Conservation (phyloP, 129 eudicot species). For the Solidago caesia region DNA sequence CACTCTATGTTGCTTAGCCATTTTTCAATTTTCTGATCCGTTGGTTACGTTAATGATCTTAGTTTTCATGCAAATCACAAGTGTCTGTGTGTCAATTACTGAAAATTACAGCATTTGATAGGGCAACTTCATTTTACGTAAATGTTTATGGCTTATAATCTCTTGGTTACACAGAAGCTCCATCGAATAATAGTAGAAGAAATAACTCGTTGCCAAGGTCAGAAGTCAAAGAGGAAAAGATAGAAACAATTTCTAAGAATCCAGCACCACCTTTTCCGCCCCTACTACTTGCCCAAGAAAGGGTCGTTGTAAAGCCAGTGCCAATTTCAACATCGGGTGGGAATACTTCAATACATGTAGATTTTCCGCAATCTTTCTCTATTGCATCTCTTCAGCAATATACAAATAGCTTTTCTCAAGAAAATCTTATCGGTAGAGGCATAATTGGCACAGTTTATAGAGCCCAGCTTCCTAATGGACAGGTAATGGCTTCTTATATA, state of each 20-base stretch:
- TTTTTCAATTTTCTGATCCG: neutral
- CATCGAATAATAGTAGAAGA: constrained; percentile 10
- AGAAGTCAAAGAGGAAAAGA: constrained; percentile 13
- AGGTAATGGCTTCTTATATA: constrained; percentile 39
- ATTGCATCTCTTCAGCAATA: constrained; percentile 58
- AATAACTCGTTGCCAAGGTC: constrained; percentile 23
- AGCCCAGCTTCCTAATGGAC: constrained; percentile 53
- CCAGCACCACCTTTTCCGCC: constrained; percentile 32
- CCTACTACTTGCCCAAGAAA: constrained; percentile 43
- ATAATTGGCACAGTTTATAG: constrained; percentile 54
- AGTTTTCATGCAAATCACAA: neutral
- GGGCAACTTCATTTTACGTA: neutral
- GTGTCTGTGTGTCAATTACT: neutral
- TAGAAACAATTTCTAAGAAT: constrained; percentile 23
- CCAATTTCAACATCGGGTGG: constrained; percentile 23
- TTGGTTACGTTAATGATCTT: neutral
- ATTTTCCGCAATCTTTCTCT: constrained; percentile 40
- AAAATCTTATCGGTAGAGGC: constrained; percentile 54
- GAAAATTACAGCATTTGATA: neutral
- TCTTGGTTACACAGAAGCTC: neutral
- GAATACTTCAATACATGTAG: constrained; percentile 26
- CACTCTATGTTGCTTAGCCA: neutral
- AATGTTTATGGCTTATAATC: neutral
- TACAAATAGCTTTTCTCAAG: constrained; percentile 62
- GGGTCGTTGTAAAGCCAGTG: constrained; percentile 44